Base-by-base conservation (phyloP, 2,329 filamentous ascomycete species). In the Emergomyces orientalis region DNA sequence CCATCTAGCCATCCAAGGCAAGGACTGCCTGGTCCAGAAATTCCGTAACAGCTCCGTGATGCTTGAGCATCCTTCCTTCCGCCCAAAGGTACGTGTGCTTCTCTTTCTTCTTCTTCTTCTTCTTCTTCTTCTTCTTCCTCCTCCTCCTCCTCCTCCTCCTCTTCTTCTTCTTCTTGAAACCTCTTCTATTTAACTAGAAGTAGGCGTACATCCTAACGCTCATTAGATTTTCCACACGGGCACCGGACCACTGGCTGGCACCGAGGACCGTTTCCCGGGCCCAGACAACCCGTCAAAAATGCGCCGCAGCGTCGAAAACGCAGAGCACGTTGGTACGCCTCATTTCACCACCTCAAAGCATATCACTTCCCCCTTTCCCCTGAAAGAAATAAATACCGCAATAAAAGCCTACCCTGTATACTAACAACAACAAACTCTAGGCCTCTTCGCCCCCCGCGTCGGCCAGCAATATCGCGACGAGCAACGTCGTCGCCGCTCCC, bases 1-100 rank as follows among this genome's bases (percentile, higher is more conserved):
- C 52, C 43, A 51, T 47, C 19, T 63, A 91, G 89, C 92, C 14
- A 93, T 96, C 64, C 94, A 99, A 78, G 94, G 94, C 55, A 88
- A 88, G 66, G 91, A 96, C 71, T 93, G 90, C 66, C 81, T 97
- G 0, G 85, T 97, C 7, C 89, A 95, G 74, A 97, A 97, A 73
- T 99, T 99, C 72, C 87, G 94, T 43, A 99, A 99, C 78, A 96
- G 91, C 47, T 93, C 91, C 0, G 91, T 99, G 37, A 97, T 97
- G 91, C 81, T 93, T 0, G 92, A 97, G 76, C 84, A 86, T 13
- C 81, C 85, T 0, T 86, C 88, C 60, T 96, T 91, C 70, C 87
- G 91, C 0, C 94, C 94, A 0, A 95, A 95, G 81, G 88, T 91
- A 74, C 68, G 72, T 64, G 8, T 6, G 22, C 5, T 57, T 22